Evolutionary conservation across 257 asterid genomes (phyloP).

Genomic region (Gynochthodes officinalis): DNA sequence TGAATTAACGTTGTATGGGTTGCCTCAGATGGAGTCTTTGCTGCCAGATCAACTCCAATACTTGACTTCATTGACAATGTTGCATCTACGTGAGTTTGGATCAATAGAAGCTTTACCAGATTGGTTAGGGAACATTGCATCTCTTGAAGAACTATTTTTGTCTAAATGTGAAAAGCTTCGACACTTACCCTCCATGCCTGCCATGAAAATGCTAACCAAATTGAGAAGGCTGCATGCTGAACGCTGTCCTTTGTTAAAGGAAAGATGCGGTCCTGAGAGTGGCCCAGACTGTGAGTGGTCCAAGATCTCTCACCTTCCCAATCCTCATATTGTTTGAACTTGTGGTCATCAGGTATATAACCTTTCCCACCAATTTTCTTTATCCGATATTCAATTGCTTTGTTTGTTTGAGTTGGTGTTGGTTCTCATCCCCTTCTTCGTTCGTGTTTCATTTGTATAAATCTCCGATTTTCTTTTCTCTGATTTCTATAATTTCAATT

Average conservation of each 20-base stretch:
- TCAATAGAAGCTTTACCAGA: constrained; percentile 20
- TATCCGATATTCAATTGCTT: no score
- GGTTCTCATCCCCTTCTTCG: no score
- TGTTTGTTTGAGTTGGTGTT: no score
- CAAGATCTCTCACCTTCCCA: neutral
- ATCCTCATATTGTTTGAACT: neutral
- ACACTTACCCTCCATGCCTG: constrained; percentile 14
- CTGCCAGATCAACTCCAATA: constrained; percentile 17
- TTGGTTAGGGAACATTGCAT: constrained; percentile 20
- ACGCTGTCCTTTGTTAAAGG: neutral
- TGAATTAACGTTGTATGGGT: neutral
- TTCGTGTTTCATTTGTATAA: no score
- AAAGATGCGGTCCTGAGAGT: neutral
- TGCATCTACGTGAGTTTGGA: neutral
- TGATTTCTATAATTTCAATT: no score
- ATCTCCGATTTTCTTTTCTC: no score
- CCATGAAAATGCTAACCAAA: constrained; percentile 9
- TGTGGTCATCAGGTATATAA: no score
- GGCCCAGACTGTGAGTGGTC: neutral
- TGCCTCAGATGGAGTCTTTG: constrained; percentile 8
- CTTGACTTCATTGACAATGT: neutral
- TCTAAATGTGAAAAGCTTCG: neutral
- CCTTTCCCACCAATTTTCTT: no score
- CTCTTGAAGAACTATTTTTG: neutral
- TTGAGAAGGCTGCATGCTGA: neutral